phyloP scores from a whole-genome alignment of 495 filamentous ascomycete genomes.

The Daldinia decipiens region DNA sequence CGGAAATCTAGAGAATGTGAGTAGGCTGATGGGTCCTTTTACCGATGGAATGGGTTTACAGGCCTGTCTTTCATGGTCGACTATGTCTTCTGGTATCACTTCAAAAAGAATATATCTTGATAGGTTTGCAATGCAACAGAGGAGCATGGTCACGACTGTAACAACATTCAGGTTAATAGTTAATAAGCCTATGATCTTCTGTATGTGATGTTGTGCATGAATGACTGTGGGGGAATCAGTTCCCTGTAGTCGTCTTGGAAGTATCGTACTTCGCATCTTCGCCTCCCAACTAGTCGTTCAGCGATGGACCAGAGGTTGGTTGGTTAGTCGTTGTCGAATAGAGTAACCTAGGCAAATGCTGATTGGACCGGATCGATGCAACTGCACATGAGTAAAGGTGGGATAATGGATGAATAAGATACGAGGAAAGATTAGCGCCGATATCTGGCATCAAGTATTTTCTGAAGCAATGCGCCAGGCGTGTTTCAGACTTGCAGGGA shows the following conservation, averaged over 20 bases:
- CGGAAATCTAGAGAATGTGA: slow-evolving; percentile 19
- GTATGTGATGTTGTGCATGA: slow-evolving; percentile 15
- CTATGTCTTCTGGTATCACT: not conserved
- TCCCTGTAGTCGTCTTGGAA: slow-evolving; percentile 13
- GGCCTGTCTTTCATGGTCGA: slow-evolving; percentile 6
- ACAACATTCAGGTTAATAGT: not conserved
- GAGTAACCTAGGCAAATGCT: slow-evolving; percentile 12
- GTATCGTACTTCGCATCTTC: slow-evolving; percentile 12
- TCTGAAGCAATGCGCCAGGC: slow-evolving; percentile 51
- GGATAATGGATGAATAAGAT: slow-evolving; percentile 34
- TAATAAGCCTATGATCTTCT: not conserved
- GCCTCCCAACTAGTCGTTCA: slow-evolving; percentile 16
- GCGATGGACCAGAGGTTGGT: slow-evolving; percentile 18
- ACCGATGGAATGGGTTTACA: slow-evolving; percentile 29
- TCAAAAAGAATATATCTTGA: not conserved
- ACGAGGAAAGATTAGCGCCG: slow-evolving; percentile 44
- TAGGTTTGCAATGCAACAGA: not conserved
- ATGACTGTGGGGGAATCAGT: slow-evolving; percentile 31
- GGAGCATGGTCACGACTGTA: not conserved
- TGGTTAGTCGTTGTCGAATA: not conserved
- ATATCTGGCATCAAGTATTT: slow-evolving; percentile 41
- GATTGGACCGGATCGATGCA: slow-evolving; percentile 32
- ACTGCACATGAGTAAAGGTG: slow-evolving; percentile 24
- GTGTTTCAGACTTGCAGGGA: slow-evolving; percentile 48
- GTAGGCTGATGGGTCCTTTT: slow-evolving; percentile 10